Evolutionary conservation across 1,284 basidiomycete genomes (phyloP), one percentile per base, ranked within the genome.

Genomic region (Tylopilus orsonianus): DNA sequence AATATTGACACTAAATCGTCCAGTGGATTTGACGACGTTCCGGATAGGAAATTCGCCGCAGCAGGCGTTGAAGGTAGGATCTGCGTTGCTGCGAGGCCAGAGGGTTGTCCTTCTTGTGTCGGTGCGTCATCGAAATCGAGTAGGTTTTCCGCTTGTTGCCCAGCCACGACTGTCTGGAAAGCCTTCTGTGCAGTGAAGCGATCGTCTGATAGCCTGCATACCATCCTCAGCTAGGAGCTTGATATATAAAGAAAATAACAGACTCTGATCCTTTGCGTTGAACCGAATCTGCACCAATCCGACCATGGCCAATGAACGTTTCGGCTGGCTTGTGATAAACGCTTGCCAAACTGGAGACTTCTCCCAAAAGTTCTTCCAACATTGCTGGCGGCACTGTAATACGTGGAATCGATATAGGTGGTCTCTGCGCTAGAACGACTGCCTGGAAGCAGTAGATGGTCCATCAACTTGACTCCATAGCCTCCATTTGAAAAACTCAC

Each of bases 291-390:
- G 86, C 92, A 8, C 94, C 85, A 48, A 95, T 75, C 34, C 91
- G 77, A 10, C 93, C 93, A 57, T 81, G 80, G 2, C 93, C 93
- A 49, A 95, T 82, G 60, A 95, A 95, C 0, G 93, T 95, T 66
- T 87, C 92, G 16, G 87, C 87, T 0, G 97, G 97, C 68, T 96
- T 97, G 72, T 97, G 94, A 62, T 97, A 97, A 4, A 97, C 93
- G 64, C 90, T 93, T 1, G 95, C 90, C 16, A 97, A 74, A 45
- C 80, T 86, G 1, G 90, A 91, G 27, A 97, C 81, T 63, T 97
- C 94, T 30, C 84, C 81, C 0, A 99, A 71, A 1, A 99, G 80
- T 67, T 99, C 96, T 61, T 98, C 94, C 19, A 99, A 74, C n/a
- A 99, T 73, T 0, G 85, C 91, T 2, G 92, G 83, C 0, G 96